A percentile compares a stretch with the other conserved stretches of the same genome.
phyloP scores from a whole-genome alignment of 257 asterid species.

The Ballota nigra region DNA sequence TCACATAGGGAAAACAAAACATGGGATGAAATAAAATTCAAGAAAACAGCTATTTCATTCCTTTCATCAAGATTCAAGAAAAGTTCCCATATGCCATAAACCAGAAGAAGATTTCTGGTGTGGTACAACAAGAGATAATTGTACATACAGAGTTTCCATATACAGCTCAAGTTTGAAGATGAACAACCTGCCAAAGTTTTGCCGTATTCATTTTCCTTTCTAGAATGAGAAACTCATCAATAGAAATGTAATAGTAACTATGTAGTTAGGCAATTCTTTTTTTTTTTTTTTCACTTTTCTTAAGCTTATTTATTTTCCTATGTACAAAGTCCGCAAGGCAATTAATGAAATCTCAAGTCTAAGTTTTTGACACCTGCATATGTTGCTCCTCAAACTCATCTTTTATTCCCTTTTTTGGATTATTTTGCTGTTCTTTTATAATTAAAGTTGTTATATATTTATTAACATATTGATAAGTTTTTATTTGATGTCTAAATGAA shows the following conservation, averaged over 20 bases:
- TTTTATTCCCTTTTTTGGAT: background rate
- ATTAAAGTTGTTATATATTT: background rate
- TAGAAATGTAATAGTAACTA: slow-evolving; percentile 19
- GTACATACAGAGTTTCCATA: slow-evolving; percentile 34
- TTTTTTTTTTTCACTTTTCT: background rate
- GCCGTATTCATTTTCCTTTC: slow-evolving; percentile 17
- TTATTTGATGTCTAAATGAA: background rate
- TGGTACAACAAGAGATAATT: slow-evolving; percentile 20
- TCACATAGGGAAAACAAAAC: background rate
- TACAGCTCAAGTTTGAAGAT: slow-evolving; percentile 17
- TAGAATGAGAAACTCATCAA: slow-evolving; percentile 25
- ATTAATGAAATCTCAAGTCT: slow-evolving; percentile 19
- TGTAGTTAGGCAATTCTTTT: slow-evolving; percentile 30
- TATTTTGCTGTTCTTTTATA: background rate
- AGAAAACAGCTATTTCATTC: background rate
- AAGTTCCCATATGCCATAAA: background rate
- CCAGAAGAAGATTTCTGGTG: slow-evolving; percentile 44
- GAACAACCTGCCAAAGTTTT: background rate
- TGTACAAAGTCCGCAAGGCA: slow-evolving; percentile 69
- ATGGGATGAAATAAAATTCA: background rate
- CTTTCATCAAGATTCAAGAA: slow-evolving; percentile 23
- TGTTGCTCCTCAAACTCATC: background rate
- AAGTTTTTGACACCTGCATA: slow-evolving; percentile 18
- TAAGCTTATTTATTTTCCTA: background rate
- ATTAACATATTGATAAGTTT: background rate